A percentile compares a stretch with the other conserved stretches of the same genome.
phyloP scores from a whole-genome alignment of 345 rosid species.

The Eucalyptus pumila region DNA sequence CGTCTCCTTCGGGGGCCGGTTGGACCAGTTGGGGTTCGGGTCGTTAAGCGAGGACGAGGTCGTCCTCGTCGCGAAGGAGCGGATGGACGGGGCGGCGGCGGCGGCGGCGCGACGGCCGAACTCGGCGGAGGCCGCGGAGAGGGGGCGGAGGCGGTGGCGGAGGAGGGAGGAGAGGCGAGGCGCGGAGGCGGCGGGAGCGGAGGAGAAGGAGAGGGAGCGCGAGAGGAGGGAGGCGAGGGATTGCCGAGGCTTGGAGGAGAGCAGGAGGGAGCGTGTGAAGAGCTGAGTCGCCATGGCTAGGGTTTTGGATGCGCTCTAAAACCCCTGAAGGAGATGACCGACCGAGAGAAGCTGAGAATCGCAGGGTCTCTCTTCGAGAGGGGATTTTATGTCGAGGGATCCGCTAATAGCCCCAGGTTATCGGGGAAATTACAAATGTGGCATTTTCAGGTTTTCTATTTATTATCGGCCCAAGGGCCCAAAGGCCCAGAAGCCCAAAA shows the following conservation, averaged over 20 bases:
- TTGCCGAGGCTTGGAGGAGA: constrained; percentile 9
- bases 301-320: neutral
- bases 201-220: constrained; percentile 1
- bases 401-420: neutral
- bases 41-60: constrained; percentile 66
- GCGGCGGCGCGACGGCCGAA: neutral
- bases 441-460: neutral
- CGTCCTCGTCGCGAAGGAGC: constrained; percentile 34
- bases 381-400: neutral
- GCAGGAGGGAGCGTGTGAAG: constrained; percentile 26
- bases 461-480: neutral
- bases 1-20: constrained; percentile 89
- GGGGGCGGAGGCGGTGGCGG: constrained; percentile 5
- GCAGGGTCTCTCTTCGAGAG: neutral
- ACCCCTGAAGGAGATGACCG: neutral
- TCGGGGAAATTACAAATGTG: neutral
- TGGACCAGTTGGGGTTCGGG: constrained; percentile 80
- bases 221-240: constrained; percentile 9
- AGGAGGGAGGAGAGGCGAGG: neutral
- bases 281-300: constrained; percentile 28
- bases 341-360: neutral
- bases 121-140: neutral
- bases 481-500: neutral
- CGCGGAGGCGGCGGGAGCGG: neutral
- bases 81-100: neutral